These are phyloP conservation scores for Leishmania arabica DNA, from an alignment of 208 protist species.

Conservation along the genomic window DNA sequence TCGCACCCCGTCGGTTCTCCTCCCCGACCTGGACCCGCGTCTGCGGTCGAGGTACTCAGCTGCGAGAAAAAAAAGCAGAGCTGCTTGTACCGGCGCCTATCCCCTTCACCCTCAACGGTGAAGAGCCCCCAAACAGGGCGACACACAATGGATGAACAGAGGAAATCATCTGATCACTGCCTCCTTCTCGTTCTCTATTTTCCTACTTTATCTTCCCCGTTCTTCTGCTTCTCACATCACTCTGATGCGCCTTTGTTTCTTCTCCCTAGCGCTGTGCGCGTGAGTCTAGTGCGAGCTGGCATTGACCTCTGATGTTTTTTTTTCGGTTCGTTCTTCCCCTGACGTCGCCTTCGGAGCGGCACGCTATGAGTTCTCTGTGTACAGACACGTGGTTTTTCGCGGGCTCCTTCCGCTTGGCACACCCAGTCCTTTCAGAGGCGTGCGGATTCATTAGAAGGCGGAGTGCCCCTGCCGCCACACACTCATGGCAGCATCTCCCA, in stretches of 20 bases:
- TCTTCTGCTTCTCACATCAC: not conserved
- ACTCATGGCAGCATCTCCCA: not conserved
- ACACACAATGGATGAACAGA: not conserved
- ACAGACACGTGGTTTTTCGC: not conserved
- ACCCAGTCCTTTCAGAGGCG: not conserved
- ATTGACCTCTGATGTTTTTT: not conserved
- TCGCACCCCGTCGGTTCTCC: not conserved
- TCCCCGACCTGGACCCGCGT: not conserved
- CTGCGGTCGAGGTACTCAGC: not conserved
- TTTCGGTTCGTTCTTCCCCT: not conserved
- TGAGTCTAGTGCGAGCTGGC: not conserved
- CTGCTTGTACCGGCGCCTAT: not conserved
- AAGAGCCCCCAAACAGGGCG: not conserved
- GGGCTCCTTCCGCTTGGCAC: not conserved
- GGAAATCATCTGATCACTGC: not conserved
- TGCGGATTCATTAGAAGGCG: not conserved
- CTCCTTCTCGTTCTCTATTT: not conserved
- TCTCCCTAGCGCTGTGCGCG: not conserved
- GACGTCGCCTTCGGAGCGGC: not conserved
- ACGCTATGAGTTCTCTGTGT: not conserved
- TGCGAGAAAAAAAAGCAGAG: not conserved
- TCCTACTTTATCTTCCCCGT: not conserved
- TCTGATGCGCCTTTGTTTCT: not conserved
- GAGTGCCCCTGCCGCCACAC: not conserved
- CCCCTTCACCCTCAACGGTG: not conserved